Percentiles rank a stretch among this genome's conserved stretches.
These are phyloP conservation scores for Ascochyta koolunga DNA, from an alignment of 2,329 filamentous ascomycete genomes.

Conservation along the genomic window DNA sequence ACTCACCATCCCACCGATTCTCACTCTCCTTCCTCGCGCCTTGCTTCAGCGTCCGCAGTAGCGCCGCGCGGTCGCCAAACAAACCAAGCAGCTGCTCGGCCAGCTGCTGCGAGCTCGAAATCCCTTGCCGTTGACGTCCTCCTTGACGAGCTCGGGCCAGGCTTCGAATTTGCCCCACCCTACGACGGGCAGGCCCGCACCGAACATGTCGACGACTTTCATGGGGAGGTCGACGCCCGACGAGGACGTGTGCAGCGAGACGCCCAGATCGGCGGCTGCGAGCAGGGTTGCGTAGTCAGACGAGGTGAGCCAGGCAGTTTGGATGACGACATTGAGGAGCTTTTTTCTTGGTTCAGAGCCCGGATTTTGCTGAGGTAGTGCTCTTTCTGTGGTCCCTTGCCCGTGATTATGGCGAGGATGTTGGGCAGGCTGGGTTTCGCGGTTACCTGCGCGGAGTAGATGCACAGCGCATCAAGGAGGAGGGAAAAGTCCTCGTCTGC, in stretches of 20 bases:
- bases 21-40: constrained; percentile 77
- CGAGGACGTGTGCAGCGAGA: constrained; percentile 90
- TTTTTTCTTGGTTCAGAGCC: constrained; percentile 65
- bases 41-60: constrained; percentile 66
- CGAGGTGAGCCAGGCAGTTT: constrained; percentile 84
- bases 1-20: constrained; percentile 88
- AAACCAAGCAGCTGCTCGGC: constrained; percentile 67
- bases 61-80: constrained; percentile 59
- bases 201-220: constrained; percentile 99
- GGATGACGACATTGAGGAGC: constrained; percentile 72
- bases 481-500: constrained; percentile 93
- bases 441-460: constrained; percentile 66
- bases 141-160: constrained; percentile 87
- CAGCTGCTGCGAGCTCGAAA: constrained; percentile 76
- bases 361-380: constrained; percentile 73
- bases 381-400: constrained; percentile 84
- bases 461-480: constrained; percentile 79
- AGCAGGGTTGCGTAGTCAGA: constrained; percentile 85
- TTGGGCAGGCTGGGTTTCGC: constrained; percentile 61
- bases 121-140: constrained; percentile 83
- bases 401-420: constrained; percentile 90
- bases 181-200: constrained; percentile 85
- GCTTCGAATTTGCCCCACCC: constrained; percentile 87
- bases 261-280: constrained; percentile 83
- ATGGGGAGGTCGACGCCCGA: constrained; percentile 96